phyloP scores from a whole-genome alignment of 1,139 yeast genomes.

The Debaryomyces coudertii region DNA sequence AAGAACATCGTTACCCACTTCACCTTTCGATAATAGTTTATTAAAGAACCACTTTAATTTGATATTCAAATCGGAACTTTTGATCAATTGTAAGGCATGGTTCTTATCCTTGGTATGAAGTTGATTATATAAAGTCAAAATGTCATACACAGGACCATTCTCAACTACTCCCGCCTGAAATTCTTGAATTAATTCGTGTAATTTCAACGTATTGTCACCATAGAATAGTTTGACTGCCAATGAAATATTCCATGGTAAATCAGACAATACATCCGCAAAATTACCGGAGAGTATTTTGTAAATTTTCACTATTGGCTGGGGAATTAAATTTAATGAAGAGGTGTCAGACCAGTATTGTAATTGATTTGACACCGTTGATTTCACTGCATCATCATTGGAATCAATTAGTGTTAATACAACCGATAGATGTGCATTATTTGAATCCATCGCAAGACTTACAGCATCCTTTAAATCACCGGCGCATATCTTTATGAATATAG shows the following conservation, averaged over 20 bases:
- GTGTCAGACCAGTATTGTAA: conserved; percentile 63
- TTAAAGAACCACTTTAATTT: conserved; percentile 60
- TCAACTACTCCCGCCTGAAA: conserved; percentile 14
- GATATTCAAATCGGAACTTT: conserved; percentile 23
- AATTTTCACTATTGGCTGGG: conserved; percentile 55
- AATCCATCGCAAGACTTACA: conserved; percentile 56
- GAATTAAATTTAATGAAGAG: conserved; percentile 48
- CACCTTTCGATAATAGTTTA: conserved; percentile 37
- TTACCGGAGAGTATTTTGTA: conserved; percentile 70
- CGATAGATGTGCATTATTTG: conserved; percentile 69
- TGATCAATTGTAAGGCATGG: conserved; percentile 14
- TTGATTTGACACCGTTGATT: conserved; percentile 60
- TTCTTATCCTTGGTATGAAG: conserved; percentile 11
- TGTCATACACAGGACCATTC: conserved; percentile 21
- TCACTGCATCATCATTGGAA: conserved; percentile 62
- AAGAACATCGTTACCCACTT: conserved; percentile 33
- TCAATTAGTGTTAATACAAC: conserved; percentile 71
- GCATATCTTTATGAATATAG: conserved; percentile 55
- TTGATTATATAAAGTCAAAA: conserved; percentile 26
- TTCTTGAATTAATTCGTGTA: conserved; percentile 42
- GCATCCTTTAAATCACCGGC: conserved; percentile 67
- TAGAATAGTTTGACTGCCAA: conserved; percentile 64
- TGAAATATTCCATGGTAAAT: conserved; percentile 68
- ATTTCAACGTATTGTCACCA: conserved; percentile 50
- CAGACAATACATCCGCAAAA: conserved; percentile 40